Evolutionary conservation across 371 early-diverging fungal species (phyloP).

Genomic region (Mycotypha africana): DNA sequence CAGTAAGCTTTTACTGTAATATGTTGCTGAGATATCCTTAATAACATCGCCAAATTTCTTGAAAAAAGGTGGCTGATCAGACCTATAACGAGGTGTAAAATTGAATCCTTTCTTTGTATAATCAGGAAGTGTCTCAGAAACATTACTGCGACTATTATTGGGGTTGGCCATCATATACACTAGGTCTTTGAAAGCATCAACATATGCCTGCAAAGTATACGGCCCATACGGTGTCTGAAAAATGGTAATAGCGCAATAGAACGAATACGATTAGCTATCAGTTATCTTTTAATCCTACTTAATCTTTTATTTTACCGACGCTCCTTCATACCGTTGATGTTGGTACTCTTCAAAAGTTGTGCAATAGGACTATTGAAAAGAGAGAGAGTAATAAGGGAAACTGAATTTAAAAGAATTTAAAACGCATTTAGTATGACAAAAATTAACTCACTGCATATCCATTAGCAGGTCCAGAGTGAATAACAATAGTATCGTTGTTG

Average conservation of each 20-base stretch:
- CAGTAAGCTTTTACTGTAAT: neutral
- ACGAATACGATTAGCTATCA: no score
- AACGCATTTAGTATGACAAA: neutral
- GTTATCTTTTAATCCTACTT: neutral
- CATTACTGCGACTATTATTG: conserved; percentile 7
- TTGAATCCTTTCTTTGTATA: conserved; percentile 30
- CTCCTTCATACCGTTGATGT: conserved; percentile 66
- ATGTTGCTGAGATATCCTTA: conserved; percentile 22
- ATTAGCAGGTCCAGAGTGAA: conserved; percentile 51
- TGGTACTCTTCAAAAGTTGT: conserved; percentile 63
- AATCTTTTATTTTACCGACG: conserved; percentile 25
- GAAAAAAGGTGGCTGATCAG: conserved; percentile 44
- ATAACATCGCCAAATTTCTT: conserved; percentile 45
- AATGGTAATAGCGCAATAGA: no score
- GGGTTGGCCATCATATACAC: conserved; percentile 39
- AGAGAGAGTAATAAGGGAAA: conserved; percentile 10
- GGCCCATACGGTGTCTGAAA: conserved; percentile 59
- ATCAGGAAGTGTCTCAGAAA: conserved; percentile 24
- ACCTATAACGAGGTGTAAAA: conserved; percentile 31
- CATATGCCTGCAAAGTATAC: conserved; percentile 52
- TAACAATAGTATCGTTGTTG: conserved; percentile 40
- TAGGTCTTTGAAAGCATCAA: conserved; percentile 43
- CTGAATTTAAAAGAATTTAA: conserved; percentile 7
- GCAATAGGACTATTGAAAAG: conserved; percentile 45
- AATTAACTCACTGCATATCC: conserved; percentile 32